Percentiles rank a stretch among this genome's conserved stretches.
These are phyloP conservation scores for Fusarium nelsonii DNA, from an alignment of 2,329 filamentous ascomycete species.

Conservation along the genomic window DNA sequence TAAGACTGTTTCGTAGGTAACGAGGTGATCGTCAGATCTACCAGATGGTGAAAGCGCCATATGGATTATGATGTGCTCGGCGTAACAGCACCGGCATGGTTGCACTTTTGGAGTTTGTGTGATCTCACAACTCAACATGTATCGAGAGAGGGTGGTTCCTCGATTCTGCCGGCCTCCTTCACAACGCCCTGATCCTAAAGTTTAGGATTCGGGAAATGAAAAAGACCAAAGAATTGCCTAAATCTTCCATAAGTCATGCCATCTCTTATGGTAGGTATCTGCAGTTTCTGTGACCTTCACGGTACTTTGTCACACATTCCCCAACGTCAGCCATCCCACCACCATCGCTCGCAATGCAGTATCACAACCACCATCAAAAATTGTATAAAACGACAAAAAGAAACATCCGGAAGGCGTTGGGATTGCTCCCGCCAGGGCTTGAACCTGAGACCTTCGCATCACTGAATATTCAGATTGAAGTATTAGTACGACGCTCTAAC, in stretches of 20 bases:
- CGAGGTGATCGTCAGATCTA: background rate
- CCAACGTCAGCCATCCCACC: no score
- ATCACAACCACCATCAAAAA: background rate
- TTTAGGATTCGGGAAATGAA: no score
- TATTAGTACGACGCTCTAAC: constrained; percentile 36
- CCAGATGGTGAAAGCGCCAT: background rate
- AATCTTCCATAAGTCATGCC: no score
- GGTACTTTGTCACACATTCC: no score
- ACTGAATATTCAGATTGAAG: constrained; percentile 27
- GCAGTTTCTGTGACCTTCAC: no score
- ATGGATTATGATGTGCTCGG: background rate
- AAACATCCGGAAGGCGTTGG: constrained; percentile 21
- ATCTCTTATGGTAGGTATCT: no score
- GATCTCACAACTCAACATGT: background rate
- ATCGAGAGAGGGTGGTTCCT: no score
- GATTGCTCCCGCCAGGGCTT: constrained; percentile 35
- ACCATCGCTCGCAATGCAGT: no score
- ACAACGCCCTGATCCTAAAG: no score
- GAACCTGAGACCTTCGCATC: constrained; percentile 34
- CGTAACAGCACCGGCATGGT: background rate
- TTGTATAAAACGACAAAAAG: constrained; percentile 22
- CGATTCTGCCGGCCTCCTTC: no score
- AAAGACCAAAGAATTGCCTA: no score
- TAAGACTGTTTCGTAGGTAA: background rate
- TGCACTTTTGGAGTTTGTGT: background rate